Base-by-base conservation (phyloP, 108 stramenopile species). In the Chaetoceros tenuissimus region DNA sequence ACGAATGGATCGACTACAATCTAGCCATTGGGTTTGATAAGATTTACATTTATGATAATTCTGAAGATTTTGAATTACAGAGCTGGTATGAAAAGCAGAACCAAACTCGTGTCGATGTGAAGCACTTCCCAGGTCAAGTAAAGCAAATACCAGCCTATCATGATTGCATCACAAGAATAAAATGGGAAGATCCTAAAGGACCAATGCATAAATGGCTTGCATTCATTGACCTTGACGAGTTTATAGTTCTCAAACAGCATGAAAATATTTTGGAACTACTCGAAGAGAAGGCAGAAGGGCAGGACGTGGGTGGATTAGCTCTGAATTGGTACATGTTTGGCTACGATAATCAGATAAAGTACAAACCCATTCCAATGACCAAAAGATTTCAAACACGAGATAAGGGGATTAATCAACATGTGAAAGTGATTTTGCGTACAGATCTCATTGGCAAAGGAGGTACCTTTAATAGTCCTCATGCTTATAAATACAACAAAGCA, bases 1-100 rank as follows among this genome's bases (percentile, higher is more conserved):
- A 82, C 49, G 85, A 87, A 48, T 87, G 80, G 80, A 45, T 80
- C 10, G 66, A 83, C 25, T 87, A 81, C 55, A 56, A 87, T 53
- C 30, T 70, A 27, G 61, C 46, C 1, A 53, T 84, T 16, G 85
- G 85, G 19, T 81, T 81, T 57, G 67, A 74, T 18, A 21, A 63
- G 2, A 72, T 81, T 22, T 75, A 71, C 45, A 25, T 81, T 31
- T 65, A 68, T 59, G 80, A 81, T 60, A 81, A 81, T 52, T 72
- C 73, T 1, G 50, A 60, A 0, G 58, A 74, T n/a, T 71, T 67
- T 49, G 71, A 72, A 47, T 55, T 78, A 10, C 47, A 74, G 31
- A 29, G 61, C 0, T 77, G 75, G 75, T 31, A 57, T 3, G 40
- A 63, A 24, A 59, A 59, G 16, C 10, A 16, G 10, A 51, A 17